Base-by-base conservation (phyloP, 2,329 filamentous ascomycete genomes). In the Pestalotiopsis sp. region DNA sequence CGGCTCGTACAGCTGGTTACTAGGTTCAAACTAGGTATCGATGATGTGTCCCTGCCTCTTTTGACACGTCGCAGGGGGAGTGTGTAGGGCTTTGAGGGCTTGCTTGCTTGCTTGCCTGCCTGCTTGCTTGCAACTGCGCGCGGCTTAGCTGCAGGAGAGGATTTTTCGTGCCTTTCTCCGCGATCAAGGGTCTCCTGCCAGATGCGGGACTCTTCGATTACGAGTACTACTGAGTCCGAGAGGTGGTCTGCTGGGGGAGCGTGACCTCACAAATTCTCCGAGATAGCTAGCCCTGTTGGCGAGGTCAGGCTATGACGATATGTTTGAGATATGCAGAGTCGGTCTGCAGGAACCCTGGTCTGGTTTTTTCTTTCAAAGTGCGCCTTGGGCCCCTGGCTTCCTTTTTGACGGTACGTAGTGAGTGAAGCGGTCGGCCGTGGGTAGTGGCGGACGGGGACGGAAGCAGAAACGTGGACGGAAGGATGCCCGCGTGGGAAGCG, bases 51-150 rank as follows among this genome's bases (percentile, higher is more conserved):
- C 85, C 82, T 82, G 83, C 76, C 77, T 79, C 77, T 78, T 36
- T 52, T 52, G 85, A 87, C 87, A 88, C 86, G 87, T 88, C 86
- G 86, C 86, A 86, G 82, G 82, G 82, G 81, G 77, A 63, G 81
- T 36, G 31, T 36, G 31, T 82, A 86, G 81, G 84, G 85, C 84
- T 52, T 9, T 23, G 45, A 52, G 45, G 45, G 17, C 45, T 52
- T 52, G 45, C 31, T 31, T 31, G 31, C 31, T 31, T 36, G 31
- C 31, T 9, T 36, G 31, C 31, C 31, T 36, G 27, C 27, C 3
- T 27, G 27, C 27, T 27, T 27, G 31, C 45, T 84, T 85, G 84
- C 82, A 83, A 83, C 79, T 76, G 73, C 74, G 74, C 79, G 82
- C 82, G 82, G 82, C 84, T 83, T 81, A 84, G 82, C 82, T 87